A percentile compares a stretch with the other conserved stretches of the same genome.
Conservation (phyloP, 2,329 filamentous ascomycete species). For the Albifimbria verrucaria region DNA sequence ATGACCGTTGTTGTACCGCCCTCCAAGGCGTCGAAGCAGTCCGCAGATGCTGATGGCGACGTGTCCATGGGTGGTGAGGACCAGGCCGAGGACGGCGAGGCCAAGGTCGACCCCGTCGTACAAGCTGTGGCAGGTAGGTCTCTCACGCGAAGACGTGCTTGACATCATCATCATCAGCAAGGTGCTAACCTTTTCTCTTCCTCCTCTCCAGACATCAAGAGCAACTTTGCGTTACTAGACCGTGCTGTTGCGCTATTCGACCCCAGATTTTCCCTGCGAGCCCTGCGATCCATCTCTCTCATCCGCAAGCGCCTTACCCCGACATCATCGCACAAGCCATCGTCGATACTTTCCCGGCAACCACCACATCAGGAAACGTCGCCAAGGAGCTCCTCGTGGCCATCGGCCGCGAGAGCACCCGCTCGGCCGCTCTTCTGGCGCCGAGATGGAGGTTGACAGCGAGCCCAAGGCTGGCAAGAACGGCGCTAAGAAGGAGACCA, state of each 20-base stretch:
- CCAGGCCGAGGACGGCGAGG: constrained; percentile 48
- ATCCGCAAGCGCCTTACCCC: constrained; percentile 87
- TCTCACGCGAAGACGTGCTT: constrained; percentile 1
- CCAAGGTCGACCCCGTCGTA: constrained; percentile 57
- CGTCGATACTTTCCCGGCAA: constrained; percentile 70
- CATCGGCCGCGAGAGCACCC: constrained; percentile 65
- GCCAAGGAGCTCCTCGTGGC: constrained; percentile 69
- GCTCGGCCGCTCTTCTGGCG: constrained; percentile 53
- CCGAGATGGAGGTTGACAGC: constrained; percentile 72
- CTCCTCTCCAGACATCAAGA: constrained; percentile 74
- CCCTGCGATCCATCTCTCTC: constrained; percentile 90
- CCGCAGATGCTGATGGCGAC: constrained; percentile 66
- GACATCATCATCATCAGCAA: constrained; percentile 4
- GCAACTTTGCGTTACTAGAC: constrained; percentile 88
- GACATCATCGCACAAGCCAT: constrained; percentile 80
- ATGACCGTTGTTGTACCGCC: constrained; percentile 80
- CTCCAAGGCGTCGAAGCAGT: constrained; percentile 61
- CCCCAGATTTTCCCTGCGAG: constrained; percentile 88
- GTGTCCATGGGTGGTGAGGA: constrained; percentile 66
- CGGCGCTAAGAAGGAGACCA: constrained; percentile 61
- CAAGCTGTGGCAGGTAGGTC: constrained; percentile 59
- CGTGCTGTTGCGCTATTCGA: constrained; percentile 92
- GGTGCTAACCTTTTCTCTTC: constrained; percentile 14
- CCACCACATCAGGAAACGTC: constrained; percentile 57
- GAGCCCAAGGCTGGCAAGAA: constrained; percentile 56